phyloP scores from a whole-genome alignment of 257 asterid species.

The Henckelia pumila region DNA sequence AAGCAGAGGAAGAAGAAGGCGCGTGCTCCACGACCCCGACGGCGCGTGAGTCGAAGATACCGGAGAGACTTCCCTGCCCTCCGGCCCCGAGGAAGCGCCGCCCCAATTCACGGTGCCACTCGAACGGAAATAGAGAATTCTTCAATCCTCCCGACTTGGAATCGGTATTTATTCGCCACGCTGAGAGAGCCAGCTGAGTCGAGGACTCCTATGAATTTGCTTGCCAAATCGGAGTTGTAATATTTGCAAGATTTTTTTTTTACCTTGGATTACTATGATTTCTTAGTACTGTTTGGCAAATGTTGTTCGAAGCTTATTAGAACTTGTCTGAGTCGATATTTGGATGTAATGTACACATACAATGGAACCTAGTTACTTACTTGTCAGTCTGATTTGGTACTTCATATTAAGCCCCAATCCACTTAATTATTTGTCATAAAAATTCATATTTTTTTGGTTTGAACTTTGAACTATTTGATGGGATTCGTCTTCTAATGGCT shows the following conservation, averaged over 20 bases:
- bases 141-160: constrained; percentile 81
- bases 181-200: constrained; percentile 43
- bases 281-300: not conserved
- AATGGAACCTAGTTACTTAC: not conserved
- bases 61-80: constrained; percentile 59
- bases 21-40: constrained; percentile 72
- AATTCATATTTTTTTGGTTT: no score
- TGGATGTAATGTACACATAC: not conserved
- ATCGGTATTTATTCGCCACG: constrained; percentile 57
- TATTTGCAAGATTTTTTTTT: no score
- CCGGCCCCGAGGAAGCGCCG: constrained; percentile 91
- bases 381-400: no score
- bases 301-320: not conserved
- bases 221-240: not conserved
- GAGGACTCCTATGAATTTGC: constrained; percentile 2
- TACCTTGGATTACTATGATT: not conserved
- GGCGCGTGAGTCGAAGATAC: constrained; percentile 63
- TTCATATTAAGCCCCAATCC: no score
- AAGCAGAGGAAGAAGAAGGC: constrained; percentile 27
- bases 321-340: not conserved
- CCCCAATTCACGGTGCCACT: constrained; percentile 50
- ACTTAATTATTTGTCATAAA: no score
- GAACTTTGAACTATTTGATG: no score
- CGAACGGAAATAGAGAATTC: constrained; percentile 56
- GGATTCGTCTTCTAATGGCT: no score